Percentiles rank a stretch among this genome's conserved stretches.
phyloP scores from a whole-genome alignment of 2,329 filamentous ascomycete genomes.

The Pseudogymnoascus verrucosus region DNA sequence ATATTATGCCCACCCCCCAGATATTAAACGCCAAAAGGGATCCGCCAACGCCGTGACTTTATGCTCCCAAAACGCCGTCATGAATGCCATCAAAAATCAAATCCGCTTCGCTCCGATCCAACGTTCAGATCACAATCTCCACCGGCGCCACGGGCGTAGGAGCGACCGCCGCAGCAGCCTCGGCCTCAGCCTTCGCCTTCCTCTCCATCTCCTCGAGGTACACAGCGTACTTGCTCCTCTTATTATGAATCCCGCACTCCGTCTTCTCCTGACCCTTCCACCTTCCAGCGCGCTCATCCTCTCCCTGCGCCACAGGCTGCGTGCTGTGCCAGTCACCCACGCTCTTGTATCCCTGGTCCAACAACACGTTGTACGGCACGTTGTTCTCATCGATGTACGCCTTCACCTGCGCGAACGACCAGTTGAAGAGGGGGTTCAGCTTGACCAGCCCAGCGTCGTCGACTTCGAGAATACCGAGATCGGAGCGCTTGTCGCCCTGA shows the following conservation, averaged over 20 bases:
- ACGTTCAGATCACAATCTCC: neutral
- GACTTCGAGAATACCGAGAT: constrained; percentile 84
- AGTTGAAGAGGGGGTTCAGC: constrained; percentile 94
- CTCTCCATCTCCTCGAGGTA: constrained; percentile 38
- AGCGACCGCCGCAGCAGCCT: neutral
- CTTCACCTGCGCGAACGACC: constrained; percentile 85
- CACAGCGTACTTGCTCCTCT: constrained; percentile 84
- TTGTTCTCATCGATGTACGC: constrained; percentile 77
- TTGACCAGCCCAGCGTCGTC: constrained; percentile 86
- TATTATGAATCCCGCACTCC: constrained; percentile 98
- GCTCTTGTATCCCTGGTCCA: constrained; percentile 95
- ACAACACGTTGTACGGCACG: constrained; percentile 87
- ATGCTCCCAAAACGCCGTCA: neutral
- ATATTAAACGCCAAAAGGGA: neutral
- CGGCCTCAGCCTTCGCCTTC: constrained; percentile 24
- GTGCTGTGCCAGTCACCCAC: constrained; percentile 98
- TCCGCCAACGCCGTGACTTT: neutral
- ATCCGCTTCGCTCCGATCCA: neutral
- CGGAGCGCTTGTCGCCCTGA: constrained; percentile 86
- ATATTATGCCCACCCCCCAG: neutral
- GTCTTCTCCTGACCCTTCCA: constrained; percentile 97
- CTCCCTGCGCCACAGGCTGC: constrained; percentile 76
- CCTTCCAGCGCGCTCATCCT: constrained; percentile 90
- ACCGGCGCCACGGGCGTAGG: neutral
- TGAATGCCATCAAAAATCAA: constrained; percentile 1